Base-by-base conservation (phyloP, 148 eudicot genomes). In the Camellia granthamiana region DNA sequence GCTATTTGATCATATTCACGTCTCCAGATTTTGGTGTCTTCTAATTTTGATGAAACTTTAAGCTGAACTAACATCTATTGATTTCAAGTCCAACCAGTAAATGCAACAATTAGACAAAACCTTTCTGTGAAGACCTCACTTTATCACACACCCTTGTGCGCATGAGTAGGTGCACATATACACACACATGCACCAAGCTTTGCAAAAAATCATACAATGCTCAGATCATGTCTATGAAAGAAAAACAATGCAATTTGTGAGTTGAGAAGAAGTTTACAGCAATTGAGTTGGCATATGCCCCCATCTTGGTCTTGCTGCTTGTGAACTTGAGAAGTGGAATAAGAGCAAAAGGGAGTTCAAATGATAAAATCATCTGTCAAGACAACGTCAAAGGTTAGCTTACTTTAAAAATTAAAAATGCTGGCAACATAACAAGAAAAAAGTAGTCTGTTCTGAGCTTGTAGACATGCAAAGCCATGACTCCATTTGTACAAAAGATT, bases 321-420 rank as follows among this genome's bases (percentile, higher is more conserved):
- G 98, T 91, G 86, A 97, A 97, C 85, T 97, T 97, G 84, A 97
- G 98, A 79, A 97, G 98, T 19, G 99, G 99, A 81, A 97, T 86
- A 64, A 97, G 95, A 69, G 99, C 99, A 86, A 97, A 97, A 71
- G 99, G 99, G 68, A 97, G 99, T 76, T 94, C 99, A 85, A 94
- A 97, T 56, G 98, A 94, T 83, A 97, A 88, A 79, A 97, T 94
- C 99, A 97, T 97, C 99, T 97, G 92, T 79, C 85, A 77, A 51
- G 61, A 56, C 23, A 80, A 75, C 70, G 60, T 11, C 3, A 68
- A 55, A 62, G 42, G 56, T 81, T 78, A 79, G 83, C 72, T 71
- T 41, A 18, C 58, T 47, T 49, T 30, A 46, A 80, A 19, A 58
- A 62, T 69, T 44, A 42, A 62, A 73, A 41, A 15, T 51, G 49